phyloP scores from a whole-genome alignment of 2,329 filamentous ascomycete species.

The Penicillium paneum region DNA sequence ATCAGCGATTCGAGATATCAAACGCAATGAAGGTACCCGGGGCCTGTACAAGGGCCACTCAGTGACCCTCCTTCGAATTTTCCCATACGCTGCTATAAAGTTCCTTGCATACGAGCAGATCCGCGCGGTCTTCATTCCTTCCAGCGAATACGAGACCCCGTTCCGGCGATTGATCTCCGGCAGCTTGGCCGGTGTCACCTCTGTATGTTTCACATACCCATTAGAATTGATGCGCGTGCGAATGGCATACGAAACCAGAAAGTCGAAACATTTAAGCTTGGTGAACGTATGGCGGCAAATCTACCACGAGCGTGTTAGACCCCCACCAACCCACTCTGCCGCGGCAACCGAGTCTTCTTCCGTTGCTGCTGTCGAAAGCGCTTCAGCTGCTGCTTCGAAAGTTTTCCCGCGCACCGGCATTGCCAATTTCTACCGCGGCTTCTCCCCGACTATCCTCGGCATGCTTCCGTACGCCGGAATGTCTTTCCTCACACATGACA shows the following conservation, averaged over 20 bases:
- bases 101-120: constrained; percentile 98
- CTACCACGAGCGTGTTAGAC: constrained; percentile 68
- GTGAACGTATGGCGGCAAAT: constrained; percentile 78
- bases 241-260: constrained; percentile 88
- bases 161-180: constrained; percentile 58
- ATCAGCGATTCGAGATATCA: constrained; percentile 81
- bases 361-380: constrained; percentile 34
- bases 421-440: constrained; percentile 92
- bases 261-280: constrained; percentile 66
- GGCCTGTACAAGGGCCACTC: constrained; percentile 93
- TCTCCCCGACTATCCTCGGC: constrained; percentile 81
- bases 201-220: constrained; percentile 94
- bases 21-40: constrained; percentile 65
- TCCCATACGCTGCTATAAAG: constrained; percentile 96
- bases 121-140: constrained; percentile 71
- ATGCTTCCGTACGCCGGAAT: constrained; percentile 97
- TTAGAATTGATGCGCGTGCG: constrained; percentile 90
- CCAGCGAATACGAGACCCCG: constrained; percentile 72
- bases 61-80: constrained; percentile 88
- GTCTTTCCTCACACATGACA: constrained; percentile 94
- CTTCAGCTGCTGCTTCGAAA: constrained; percentile 44
- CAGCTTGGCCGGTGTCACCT: constrained; percentile 67
- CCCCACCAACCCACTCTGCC: constrained; percentile 24
- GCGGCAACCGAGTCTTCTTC: constrained; percentile 37
- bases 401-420: constrained; percentile 65